Evolutionary conservation across 352 stramenopile genomes (phyloP).

Genomic region (Saprolegnia parasitica): DNA sequence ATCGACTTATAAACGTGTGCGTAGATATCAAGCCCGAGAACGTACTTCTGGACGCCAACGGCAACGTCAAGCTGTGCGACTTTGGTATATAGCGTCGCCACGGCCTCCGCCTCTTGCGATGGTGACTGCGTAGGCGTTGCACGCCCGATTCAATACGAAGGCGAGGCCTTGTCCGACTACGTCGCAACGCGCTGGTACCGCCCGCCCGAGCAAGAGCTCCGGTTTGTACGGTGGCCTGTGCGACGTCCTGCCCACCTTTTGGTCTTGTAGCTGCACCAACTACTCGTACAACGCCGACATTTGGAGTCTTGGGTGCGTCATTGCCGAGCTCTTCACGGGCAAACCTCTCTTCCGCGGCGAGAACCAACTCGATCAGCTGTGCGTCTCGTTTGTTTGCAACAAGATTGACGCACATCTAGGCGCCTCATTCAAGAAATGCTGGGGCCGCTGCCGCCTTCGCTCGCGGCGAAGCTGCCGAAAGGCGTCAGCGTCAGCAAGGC

Average conservation of each 20-base stretch:
- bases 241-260: neutral
- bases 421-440: slow-evolving; percentile 72
- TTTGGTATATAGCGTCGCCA: slow-evolving; percentile 43
- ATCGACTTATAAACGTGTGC: neutral
- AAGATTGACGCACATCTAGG: slow-evolving; percentile 30
- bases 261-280: slow-evolving; percentile 46
- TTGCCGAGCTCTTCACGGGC: slow-evolving; percentile 72
- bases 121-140: slow-evolving; percentile 42
- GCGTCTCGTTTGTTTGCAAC: neutral
- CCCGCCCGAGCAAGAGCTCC: slow-evolving; percentile 73
- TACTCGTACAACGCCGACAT: slow-evolving; percentile 82
- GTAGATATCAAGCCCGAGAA: slow-evolving; percentile 81
- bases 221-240: slow-evolving; percentile 27
- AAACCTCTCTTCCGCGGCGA: slow-evolving; percentile 67
- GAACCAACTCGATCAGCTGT: slow-evolving; percentile 81
- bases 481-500: slow-evolving; percentile 38
- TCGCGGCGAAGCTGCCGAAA: slow-evolving; percentile 50
- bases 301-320: slow-evolving; percentile 73
- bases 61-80: slow-evolving; percentile 71
- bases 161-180: slow-evolving; percentile 71
- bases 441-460: slow-evolving; percentile 43
- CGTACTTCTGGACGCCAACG: slow-evolving; percentile 67
- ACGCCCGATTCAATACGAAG: slow-evolving; percentile 70
- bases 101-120: neutral
- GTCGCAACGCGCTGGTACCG: slow-evolving; percentile 80